Percentiles rank a stretch among this genome's conserved stretches.
Conservation (phyloP, 139 green algal species). For the Pseudopediastrum boryanum region DNA sequence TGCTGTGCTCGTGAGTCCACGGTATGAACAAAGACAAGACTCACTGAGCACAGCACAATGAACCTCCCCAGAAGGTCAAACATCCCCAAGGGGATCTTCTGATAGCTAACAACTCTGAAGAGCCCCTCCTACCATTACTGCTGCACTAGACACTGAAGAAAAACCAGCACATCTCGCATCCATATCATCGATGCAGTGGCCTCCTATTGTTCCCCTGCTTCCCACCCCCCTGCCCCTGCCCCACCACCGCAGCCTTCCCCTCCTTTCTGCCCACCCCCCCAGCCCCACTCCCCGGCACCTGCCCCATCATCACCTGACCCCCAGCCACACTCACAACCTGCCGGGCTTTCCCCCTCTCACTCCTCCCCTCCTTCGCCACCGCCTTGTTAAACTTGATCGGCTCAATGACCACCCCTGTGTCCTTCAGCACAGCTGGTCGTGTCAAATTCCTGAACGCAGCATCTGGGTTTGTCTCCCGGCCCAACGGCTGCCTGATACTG, state of each 20-base stretch:
- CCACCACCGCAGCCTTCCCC: not conserved
- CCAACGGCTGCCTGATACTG: conserved; percentile 82
- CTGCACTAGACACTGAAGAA: no score
- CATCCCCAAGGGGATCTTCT: no score
- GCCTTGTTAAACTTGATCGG: conserved; percentile 55
- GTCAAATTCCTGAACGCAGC: conserved; percentile 79
- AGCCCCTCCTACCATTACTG: no score
- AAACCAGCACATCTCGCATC: no score
- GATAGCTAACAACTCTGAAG: no score
- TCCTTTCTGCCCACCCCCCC: conserved; percentile 16
- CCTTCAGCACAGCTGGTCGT: conserved; percentile 72
- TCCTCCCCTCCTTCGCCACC: conserved; percentile 28
- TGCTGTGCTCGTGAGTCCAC: no score
- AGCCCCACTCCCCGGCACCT: conserved; percentile 21
- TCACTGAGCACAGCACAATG: no score
- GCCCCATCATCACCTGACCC: conserved; percentile 41
- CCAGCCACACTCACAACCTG: conserved; percentile 50
- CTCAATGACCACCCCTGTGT: conserved; percentile 77
- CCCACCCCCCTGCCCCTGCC: not conserved
- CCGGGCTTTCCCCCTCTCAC: conserved; percentile 9
- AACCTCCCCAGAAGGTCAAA: no score
- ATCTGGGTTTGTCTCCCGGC: conserved; percentile 91
- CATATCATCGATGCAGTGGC: no score
- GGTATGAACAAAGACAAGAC: no score
- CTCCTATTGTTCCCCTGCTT: no score